A percentile compares a stretch with the other conserved stretches of the same genome.
phyloP scores from a whole-genome alignment of 2,329 filamentous ascomycete species.

The Beauveria pseudobassiana region DNA sequence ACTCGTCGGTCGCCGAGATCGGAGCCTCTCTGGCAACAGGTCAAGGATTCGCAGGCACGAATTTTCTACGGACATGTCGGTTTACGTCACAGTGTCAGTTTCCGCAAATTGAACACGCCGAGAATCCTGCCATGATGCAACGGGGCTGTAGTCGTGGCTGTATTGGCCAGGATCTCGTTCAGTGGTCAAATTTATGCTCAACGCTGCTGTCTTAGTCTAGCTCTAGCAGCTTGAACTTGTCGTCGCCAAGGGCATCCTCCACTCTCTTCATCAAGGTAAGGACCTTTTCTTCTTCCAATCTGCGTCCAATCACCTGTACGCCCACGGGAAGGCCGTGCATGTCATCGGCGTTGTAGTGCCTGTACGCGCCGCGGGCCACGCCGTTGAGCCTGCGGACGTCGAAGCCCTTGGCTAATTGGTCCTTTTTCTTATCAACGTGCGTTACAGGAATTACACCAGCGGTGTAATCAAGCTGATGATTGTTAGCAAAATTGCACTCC shows the following conservation, averaged over 20 bases:
- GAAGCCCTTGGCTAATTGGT: slow-evolving; percentile 57
- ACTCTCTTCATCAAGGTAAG: slow-evolving; percentile 71
- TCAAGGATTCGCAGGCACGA: background rate
- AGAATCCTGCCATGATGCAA: background rate
- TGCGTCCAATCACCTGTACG: slow-evolving; percentile 72
- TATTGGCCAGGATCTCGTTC: background rate
- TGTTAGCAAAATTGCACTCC: slow-evolving; percentile 3
- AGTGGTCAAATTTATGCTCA: background rate
- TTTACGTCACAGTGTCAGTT: background rate
- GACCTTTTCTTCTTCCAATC: slow-evolving; percentile 83
- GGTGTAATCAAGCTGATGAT: slow-evolving; percentile 68
- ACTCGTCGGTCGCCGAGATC: background rate
- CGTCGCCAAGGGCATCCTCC: slow-evolving; percentile 61
- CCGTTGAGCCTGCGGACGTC: slow-evolving; percentile 62
- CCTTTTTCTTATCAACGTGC: slow-evolving; percentile 64
- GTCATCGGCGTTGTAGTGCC: slow-evolving; percentile 69
- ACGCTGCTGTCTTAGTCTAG: slow-evolving; percentile 27
- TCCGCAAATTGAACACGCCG: background rate
- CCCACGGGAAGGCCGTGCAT: slow-evolving; percentile 88
- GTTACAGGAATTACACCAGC: slow-evolving; percentile 78
- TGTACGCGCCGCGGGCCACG: slow-evolving; percentile 75
- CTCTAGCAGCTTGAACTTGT: slow-evolving; percentile 45
- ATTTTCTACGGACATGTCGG: background rate
- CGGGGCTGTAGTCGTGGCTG: background rate
- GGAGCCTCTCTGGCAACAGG: background rate